Conservation (phyloP, 164 flowering plant genomes). For the Santalum album region DNA sequence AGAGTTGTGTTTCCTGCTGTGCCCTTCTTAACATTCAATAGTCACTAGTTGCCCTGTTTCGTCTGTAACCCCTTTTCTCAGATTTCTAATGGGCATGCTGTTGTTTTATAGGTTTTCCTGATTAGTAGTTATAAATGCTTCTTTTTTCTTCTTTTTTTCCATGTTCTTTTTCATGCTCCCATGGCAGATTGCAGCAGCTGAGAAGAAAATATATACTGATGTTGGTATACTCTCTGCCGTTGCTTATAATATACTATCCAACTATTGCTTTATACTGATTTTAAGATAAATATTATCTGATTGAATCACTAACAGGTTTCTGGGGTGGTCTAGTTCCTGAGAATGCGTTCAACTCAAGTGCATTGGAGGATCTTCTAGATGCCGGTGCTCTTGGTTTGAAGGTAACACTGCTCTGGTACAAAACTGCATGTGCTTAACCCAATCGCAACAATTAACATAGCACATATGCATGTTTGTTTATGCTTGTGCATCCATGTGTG, state of each 20-base stretch:
- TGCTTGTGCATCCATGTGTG: not conserved
- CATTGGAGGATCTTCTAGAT: conserved; percentile 59
- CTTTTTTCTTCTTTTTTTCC: not conserved
- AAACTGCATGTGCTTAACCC: too few species aligned
- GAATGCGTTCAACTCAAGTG: conserved; percentile 73
- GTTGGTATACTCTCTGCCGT: conserved; percentile 58
- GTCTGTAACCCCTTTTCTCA: too few species aligned
- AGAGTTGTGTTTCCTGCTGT: not conserved
- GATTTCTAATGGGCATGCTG: too few species aligned
- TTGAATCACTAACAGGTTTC: conserved; percentile 47
- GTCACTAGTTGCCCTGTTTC: too few species aligned
- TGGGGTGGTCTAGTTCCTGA: conserved; percentile 99
- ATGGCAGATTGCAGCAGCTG: conserved; percentile 62
- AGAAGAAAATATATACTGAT: conserved; percentile 60
- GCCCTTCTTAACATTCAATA: not conserved
- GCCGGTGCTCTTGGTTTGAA: conserved; percentile 96
- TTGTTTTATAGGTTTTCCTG: conserved; percentile 1
- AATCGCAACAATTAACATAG: too few species aligned
- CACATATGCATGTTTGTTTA: not conserved
- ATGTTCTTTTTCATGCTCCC: conserved; percentile 4
- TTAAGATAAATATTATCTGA: conserved; percentile 1
- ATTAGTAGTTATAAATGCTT: not conserved
- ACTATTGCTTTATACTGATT: not conserved
- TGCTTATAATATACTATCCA: not conserved
- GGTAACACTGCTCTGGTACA: conserved; percentile 29